Evolutionary conservation across 768 basidiomycete species (phyloP).

Genomic region (Collybiopsis confluens): DNA sequence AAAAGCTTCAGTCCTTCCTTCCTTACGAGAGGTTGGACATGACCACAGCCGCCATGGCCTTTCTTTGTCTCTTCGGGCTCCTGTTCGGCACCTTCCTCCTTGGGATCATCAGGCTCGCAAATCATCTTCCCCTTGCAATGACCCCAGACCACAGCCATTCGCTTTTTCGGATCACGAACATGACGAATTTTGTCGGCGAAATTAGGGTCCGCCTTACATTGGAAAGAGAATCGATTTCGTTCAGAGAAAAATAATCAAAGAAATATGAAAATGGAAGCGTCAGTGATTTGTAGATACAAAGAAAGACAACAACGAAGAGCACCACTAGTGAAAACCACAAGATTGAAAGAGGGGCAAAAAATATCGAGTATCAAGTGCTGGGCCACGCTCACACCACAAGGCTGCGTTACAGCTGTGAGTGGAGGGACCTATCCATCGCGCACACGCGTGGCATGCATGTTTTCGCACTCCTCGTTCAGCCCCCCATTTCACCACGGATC

Average conservation of each 20-base stretch:
- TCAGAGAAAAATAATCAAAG: slow-evolving; percentile 25
- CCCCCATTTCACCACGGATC: slow-evolving; percentile 95
- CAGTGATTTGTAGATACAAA: slow-evolving; percentile 49
- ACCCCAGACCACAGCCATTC: slow-evolving; percentile 82
- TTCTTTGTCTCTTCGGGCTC: slow-evolving; percentile 74
- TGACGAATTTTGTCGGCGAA: slow-evolving; percentile 88
- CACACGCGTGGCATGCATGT: slow-evolving; percentile 30
- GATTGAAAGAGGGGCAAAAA: slow-evolving; percentile 53
- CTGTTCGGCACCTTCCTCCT: slow-evolving; percentile 75
- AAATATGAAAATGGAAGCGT: slow-evolving; percentile 62
- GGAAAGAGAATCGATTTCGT: slow-evolving; percentile 18
- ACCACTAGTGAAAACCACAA: slow-evolving; percentile 23
- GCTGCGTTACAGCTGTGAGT: slow-evolving; percentile 72
- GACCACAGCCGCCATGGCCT: slow-evolving; percentile 97
- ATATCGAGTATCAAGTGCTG: slow-evolving; percentile 61
- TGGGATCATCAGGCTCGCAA: slow-evolving; percentile 86
- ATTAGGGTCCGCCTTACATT: slow-evolving; percentile 72
- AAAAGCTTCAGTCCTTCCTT: slow-evolving; percentile 96
- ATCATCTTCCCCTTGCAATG: slow-evolving; percentile 85
- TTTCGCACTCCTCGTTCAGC: slow-evolving; percentile 94
- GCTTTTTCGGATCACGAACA: slow-evolving; percentile 79
- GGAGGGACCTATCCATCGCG: slow-evolving; percentile 43
- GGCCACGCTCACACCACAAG: slow-evolving; percentile 44
- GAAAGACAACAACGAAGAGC: slow-evolving; percentile 22
- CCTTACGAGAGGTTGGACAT: slow-evolving; percentile 80